Percentiles rank a stretch among this genome's conserved stretches.
These are phyloP conservation scores for Dictyostelium capitatum DNA, from an alignment of 78 protist genomes.

Conservation along the genomic window DNA sequence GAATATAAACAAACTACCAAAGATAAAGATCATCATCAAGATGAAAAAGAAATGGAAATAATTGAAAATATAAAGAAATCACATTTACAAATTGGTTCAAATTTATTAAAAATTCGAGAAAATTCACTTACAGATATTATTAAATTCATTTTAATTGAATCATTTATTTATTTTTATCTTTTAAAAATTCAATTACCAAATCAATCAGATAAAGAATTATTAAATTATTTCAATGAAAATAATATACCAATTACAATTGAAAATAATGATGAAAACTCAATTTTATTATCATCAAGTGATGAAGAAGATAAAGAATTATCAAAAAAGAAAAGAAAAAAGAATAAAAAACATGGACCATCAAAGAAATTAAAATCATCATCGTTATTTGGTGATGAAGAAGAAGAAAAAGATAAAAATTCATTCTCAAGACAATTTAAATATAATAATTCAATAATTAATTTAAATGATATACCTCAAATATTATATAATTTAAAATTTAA, in stretches of 20 bases:
- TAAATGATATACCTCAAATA: background rate
- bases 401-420: background rate
- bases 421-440: background rate
- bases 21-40: no score
- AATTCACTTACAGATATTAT: background rate
- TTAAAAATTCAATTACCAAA: background rate
- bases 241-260: background rate
- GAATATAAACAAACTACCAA: no score
- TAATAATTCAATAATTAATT: background rate
- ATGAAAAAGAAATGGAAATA: no score
- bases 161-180: background rate
- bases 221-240: background rate
- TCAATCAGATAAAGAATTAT: background rate
- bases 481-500: background rate
- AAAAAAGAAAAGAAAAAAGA: background rate
- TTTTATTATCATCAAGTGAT: background rate
- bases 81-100: background rate
- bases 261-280: background rate
- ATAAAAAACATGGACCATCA: background rate
- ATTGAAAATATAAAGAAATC: no score
- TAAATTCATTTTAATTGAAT: slow-evolving; percentile 1
- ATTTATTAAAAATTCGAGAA: background rate
- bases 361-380: background rate
- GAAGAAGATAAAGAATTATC: background rate
- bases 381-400: background rate